Evolutionary conservation across 208 protist genomes (phyloP), one percentile per base, ranked within the genome.

Genomic region (Leishmania martiniquensis): DNA sequence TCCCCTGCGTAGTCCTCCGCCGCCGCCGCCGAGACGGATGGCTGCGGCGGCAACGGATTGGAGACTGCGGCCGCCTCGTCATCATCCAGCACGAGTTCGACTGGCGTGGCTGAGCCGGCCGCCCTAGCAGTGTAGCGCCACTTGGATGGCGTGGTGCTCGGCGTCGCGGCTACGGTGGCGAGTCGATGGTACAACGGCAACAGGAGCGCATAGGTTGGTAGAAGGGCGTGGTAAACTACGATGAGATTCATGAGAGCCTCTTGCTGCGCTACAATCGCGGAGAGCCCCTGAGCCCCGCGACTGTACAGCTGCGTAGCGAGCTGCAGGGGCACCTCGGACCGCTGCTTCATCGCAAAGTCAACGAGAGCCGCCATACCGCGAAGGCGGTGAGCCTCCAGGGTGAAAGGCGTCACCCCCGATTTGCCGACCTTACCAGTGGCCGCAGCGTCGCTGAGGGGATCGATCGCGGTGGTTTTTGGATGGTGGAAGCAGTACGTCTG

Each of bases 191-290:
- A 84, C 75, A 63, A 65, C 39, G 80, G 80, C 52, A 80, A 63
- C 42, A 84, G 75, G 63, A 51, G 59, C 22, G 80, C 68, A 25
- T 84, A 84, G n/a, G 45, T 71, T 2, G 80, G 80, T 49, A 84
- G 37, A 52, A 84, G 68, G 0, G 80, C 52, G 47, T 84, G 52
- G 34, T 79, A 80, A 44, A 73, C 45, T 37, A 70, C 32, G 17
- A 84, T 52, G 37, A 84, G 34, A 4, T 49, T 32, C 32, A 80
- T 54, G 51, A 84, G 75, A 6, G 39, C 62, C 29, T 84, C 75
- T 32, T 75, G 49, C 39, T 77, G 62, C 32, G 29, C 29, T 22
- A 57, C 29, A 1, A 15, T 22, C 0, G 75, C 39, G 55, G 51
- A 55, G 39, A 57, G 25, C 5, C 57, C 1, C 42, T 44, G 57